These are phyloP conservation scores for Diatrype stigma DNA, from an alignment of 2,329 filamentous ascomycete species.

Conservation along the genomic window DNA sequence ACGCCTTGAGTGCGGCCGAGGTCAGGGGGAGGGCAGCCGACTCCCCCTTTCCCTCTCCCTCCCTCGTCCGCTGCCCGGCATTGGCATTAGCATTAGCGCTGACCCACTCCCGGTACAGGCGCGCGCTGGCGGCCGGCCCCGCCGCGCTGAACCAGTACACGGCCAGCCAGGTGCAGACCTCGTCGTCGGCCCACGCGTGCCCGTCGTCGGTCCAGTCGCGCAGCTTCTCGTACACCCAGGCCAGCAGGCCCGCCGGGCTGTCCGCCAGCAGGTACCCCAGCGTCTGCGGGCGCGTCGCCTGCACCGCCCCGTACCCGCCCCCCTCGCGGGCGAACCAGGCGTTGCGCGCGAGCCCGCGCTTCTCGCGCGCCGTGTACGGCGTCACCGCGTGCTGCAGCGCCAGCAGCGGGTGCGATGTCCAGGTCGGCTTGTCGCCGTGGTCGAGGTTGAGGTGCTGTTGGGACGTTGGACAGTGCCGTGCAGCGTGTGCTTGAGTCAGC, in stretches of 20 bases:
- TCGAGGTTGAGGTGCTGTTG: no score
- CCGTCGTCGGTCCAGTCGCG: constrained; percentile 68
- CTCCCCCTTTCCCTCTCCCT: no score
- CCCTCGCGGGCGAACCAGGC: constrained; percentile 52
- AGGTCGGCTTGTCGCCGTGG: background rate
- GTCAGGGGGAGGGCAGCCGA: no score
- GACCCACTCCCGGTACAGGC: background rate
- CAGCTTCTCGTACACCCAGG: constrained; percentile 75
- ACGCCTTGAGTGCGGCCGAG: background rate
- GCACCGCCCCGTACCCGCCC: constrained; percentile 50
- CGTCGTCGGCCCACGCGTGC: constrained; percentile 68
- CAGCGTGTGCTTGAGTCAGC: no score
- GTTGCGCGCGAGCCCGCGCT: constrained; percentile 43
- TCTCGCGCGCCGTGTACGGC: constrained; percentile 46
- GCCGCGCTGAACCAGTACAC: constrained; percentile 66
- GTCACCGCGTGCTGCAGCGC: constrained; percentile 25
- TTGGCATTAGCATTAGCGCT: background rate
- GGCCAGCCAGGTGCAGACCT: constrained; percentile 68
- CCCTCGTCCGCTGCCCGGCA: background rate
- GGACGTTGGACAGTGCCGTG: no score
- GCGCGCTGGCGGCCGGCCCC: constrained; percentile 39
- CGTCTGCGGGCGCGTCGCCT: constrained; percentile 66
- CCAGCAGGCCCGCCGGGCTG: constrained; percentile 61
- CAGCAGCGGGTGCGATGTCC: background rate
- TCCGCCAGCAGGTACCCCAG: constrained; percentile 63